Evolutionary conservation across 23 red algal species (phyloP).

Genomic region (Gracilariopsis chorda): DNA sequence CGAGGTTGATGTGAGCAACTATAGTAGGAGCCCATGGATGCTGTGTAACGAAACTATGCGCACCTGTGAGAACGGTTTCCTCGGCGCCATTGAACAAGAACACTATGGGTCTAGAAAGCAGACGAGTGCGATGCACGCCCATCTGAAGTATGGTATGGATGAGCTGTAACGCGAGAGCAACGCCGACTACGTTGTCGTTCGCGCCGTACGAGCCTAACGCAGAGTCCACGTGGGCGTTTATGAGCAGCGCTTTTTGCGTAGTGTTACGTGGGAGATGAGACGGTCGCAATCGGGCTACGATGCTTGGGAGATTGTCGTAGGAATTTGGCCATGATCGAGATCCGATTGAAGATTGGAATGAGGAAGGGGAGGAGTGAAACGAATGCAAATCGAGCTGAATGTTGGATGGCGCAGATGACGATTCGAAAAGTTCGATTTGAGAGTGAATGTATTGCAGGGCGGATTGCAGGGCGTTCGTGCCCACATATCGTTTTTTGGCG

Average conservation of each 20-base stretch:
- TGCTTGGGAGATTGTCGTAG: constrained; percentile 40
- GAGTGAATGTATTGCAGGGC: constrained; percentile 30
- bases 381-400: constrained; percentile 28
- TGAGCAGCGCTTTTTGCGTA: constrained; percentile 51
- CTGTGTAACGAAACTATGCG: constrained; percentile 80
- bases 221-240: constrained; percentile 91
- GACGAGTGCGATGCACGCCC: neutral
- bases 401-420: neutral
- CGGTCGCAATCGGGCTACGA: constrained; percentile 41
- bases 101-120: constrained; percentile 56
- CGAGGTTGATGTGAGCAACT: constrained; percentile 87
- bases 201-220: constrained; percentile 78
- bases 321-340: constrained; percentile 12
- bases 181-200: constrained; percentile 69
- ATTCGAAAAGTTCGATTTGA: neutral
- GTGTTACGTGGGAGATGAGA: neutral
- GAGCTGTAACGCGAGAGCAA: constrained; percentile 73
- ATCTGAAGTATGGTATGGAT: constrained; percentile 32
- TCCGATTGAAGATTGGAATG: constrained; percentile 9
- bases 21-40: constrained; percentile 64
- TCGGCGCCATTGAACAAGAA: constrained; percentile 97
- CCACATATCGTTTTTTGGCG: constrained; percentile 3
- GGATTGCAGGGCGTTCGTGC: constrained; percentile 33
- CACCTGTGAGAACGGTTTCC: constrained; percentile 79
- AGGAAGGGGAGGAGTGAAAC: constrained; percentile 27